Evolutionary conservation across 2,329 filamentous ascomycete genomes (phyloP).

Genomic region (Exophiala phaeomuriformis): DNA sequence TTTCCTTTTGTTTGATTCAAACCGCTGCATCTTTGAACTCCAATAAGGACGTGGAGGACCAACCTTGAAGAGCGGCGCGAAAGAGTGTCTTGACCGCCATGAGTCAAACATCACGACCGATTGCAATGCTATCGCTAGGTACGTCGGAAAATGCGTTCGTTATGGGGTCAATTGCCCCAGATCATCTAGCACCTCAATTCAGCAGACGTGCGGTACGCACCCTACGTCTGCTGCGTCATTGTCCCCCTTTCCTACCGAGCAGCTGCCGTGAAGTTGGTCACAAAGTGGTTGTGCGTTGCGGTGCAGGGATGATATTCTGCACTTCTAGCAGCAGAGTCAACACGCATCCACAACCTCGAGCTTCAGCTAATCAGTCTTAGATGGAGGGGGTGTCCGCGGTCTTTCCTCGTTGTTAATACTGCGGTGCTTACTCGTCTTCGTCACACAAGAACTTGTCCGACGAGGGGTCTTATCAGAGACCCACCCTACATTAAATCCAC

Average conservation of each 20-base stretch:
- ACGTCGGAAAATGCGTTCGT: not conserved
- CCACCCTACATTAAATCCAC: conserved; percentile 26
- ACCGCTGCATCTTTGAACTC: not conserved
- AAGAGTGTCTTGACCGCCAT: not conserved
- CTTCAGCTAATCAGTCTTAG: conserved; percentile 22
- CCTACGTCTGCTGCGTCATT: no score
- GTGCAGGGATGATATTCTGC: no score
- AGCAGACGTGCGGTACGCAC: no score
- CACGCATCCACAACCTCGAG: not conserved
- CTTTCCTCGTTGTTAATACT: conserved; percentile 36
- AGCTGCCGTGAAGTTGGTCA: no score
- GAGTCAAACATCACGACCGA: not conserved
- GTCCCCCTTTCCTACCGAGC: no score
- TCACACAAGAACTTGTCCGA: conserved; percentile 23
- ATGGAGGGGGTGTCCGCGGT: conserved; percentile 39
- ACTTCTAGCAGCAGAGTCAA: no score
- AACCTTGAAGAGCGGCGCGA: not conserved
- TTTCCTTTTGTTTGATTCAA: not conserved
- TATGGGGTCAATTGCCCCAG: no score
- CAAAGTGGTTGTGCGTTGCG: no score
- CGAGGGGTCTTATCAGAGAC: conserved; percentile 6
- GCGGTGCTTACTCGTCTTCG: conserved; percentile 31
- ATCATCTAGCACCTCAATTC: no score
- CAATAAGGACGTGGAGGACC: not conserved
- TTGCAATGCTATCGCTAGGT: not conserved